Evolutionary conservation across 139 green algal genomes (phyloP).

Genomic region (Nannochloris sp.): DNA sequence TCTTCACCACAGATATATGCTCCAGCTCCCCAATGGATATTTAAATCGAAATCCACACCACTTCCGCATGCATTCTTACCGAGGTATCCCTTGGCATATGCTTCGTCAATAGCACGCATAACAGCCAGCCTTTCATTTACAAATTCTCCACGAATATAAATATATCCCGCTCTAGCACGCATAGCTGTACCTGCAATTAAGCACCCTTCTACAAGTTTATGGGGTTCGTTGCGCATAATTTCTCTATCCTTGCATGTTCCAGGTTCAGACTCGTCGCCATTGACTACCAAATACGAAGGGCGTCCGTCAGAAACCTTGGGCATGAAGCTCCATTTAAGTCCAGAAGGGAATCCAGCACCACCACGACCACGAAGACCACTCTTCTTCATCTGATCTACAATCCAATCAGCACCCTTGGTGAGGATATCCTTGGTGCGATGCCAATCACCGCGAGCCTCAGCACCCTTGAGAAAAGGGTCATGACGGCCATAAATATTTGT

Average conservation of each 20-base stretch:
- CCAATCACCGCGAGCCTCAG: constrained; percentile 60
- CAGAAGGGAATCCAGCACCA: constrained; percentile 24
- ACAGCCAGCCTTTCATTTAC: neutral
- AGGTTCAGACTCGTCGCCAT: constrained; percentile 25
- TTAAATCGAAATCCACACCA: constrained; percentile 20
- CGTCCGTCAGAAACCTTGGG: constrained; percentile 12
- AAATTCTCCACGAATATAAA: constrained; percentile 26
- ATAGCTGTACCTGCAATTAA: constrained; percentile 18
- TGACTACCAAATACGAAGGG: constrained; percentile 21
- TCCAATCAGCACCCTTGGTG: constrained; percentile 21
- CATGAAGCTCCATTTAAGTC: constrained; percentile 31
- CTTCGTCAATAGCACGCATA: constrained; percentile 19
- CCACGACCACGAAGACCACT: constrained; percentile 19
- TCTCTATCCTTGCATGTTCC: constrained; percentile 27
- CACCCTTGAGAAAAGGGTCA: constrained; percentile 38
- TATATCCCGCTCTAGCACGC: constrained; percentile 13
- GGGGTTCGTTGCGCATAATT: constrained; percentile 23
- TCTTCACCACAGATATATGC: constrained; percentile 31
- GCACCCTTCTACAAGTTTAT: constrained; percentile 19
- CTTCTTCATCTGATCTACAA: constrained; percentile 22
- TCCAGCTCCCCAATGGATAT: constrained; percentile 17
- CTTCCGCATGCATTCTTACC: constrained; percentile 18
- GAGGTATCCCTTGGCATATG: constrained; percentile 15
- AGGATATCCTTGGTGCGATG: constrained; percentile 36
- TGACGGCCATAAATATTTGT: constrained; percentile 31